These are phyloP conservation scores for Conringia planisiliqua DNA, from an alignment of 345 rosid species.

Conservation along the genomic window DNA sequence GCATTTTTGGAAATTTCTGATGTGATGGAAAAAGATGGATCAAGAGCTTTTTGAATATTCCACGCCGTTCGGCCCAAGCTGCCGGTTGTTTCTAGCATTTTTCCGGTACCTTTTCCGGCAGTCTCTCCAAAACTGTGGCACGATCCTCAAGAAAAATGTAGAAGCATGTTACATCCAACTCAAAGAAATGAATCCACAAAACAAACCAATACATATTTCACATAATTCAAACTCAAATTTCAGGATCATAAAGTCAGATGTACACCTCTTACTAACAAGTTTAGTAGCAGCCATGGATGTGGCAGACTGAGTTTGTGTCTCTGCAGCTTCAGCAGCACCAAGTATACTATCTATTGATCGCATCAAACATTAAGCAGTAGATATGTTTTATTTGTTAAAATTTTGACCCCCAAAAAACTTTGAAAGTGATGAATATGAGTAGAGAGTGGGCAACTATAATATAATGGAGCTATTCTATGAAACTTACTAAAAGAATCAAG, in stretches of 20 bases:
- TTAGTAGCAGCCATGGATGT: conserved; percentile 60
- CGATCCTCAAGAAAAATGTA: background rate
- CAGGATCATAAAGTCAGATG: background rate
- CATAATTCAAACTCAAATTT: background rate
- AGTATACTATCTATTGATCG: conserved; percentile 47
- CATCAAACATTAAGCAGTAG: background rate
- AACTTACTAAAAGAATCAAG: conserved; percentile 81
- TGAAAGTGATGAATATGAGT: background rate
- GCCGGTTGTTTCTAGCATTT: conserved; percentile 63
- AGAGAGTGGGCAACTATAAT: background rate
- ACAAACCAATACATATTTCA: background rate
- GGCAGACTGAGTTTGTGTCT: conserved; percentile 59
- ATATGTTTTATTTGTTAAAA: background rate
- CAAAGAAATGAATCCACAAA: background rate
- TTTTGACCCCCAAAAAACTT: background rate
- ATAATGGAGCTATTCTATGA: background rate
- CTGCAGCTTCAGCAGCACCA: conserved; percentile 84
- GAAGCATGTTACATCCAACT: background rate
- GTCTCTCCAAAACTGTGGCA: conserved; percentile 56
- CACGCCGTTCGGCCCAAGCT: conserved; percentile 55
- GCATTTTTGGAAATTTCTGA: conserved; percentile 44
- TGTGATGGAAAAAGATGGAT: conserved; percentile 51
- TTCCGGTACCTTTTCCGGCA: conserved; percentile 64
- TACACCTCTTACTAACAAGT: conserved; percentile 49
- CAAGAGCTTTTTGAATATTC: conserved; percentile 62